Percentiles rank a stretch among this genome's conserved stretches.
Evolutionary conservation across 2,329 filamentous ascomycete species (phyloP).

Genomic region (Fusarium goolgardi): DNA sequence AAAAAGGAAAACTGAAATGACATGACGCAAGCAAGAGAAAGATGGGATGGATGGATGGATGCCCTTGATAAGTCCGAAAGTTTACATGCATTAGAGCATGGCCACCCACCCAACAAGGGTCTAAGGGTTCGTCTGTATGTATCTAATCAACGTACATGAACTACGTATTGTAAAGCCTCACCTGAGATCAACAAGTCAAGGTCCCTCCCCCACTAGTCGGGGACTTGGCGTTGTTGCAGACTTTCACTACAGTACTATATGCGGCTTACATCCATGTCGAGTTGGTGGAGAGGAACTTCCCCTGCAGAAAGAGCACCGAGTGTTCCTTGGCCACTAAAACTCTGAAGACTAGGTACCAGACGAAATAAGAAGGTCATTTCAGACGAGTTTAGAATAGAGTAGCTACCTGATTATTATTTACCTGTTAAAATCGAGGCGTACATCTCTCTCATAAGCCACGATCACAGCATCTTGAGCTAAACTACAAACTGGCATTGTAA

Average conservation of each 20-base stretch:
- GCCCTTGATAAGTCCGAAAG: neutral
- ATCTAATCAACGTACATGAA: neutral
- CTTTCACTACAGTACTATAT: neutral
- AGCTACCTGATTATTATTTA: neutral
- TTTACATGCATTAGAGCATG: neutral
- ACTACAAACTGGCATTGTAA: neutral
- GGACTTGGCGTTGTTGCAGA: neutral
- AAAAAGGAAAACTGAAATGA: neutral
- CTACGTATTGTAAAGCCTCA: neutral
- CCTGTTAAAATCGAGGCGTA: neutral
- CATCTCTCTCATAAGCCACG: neutral
- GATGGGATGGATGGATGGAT: conserved; percentile 3
- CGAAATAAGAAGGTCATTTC: neutral
- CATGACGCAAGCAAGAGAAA: neutral
- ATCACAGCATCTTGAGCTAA: neutral
- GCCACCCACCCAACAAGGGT: neutral
- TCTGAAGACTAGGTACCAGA: neutral
- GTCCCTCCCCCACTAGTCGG: neutral
- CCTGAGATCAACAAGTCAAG: neutral
- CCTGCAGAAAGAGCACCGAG: neutral
- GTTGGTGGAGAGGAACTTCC: neutral
- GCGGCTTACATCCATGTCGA: neutral
- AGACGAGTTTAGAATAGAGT: neutral
- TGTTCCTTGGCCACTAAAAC: neutral
- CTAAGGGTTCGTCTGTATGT: neutral